Percentiles rank a stretch among this genome's conserved stretches.
Evolutionary conservation across 306 rosid genomes (phyloP).

Genomic region (Castanospermum australe): DNA sequence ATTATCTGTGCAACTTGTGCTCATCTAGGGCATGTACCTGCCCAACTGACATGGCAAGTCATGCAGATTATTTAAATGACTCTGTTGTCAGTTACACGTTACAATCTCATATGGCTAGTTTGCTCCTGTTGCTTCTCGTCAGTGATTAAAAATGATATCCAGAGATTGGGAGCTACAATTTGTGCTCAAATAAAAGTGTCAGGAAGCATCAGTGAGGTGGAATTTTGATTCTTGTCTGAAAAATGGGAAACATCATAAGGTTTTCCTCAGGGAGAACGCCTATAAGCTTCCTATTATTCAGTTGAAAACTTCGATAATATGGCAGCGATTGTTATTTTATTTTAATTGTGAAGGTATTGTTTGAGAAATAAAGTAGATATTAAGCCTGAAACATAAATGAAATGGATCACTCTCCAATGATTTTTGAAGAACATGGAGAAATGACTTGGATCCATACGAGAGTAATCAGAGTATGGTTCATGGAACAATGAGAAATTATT

Average conservation of each 20-base stretch:
- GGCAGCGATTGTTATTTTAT: not conserved
- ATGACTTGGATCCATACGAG: not conserved
- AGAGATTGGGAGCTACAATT: constrained; percentile 1
- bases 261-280: not conserved
- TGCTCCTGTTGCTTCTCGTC: constrained; percentile 35
- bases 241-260: constrained; percentile 29
- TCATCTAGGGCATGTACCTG: constrained; percentile 34
- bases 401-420: not conserved
- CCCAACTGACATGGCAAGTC: constrained; percentile 22
- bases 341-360: not conserved
- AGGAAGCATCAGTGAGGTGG: constrained; percentile 20
- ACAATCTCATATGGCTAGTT: constrained; percentile 16
- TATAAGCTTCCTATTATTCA: constrained; percentile 9
- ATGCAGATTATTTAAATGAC: constrained; percentile 14
- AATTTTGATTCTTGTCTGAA: constrained; percentile 25
- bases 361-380: not conserved
- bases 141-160: constrained; percentile 18
- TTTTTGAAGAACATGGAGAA: not conserved
- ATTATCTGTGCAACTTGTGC: constrained; percentile 26
- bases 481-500: not conserved
- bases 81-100: constrained; percentile 33
- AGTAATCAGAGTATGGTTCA: not conserved
- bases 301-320: not conserved
- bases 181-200: constrained; percentile 19
- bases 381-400: not conserved